Evolutionary conservation across 192 early-diverging fungal genomes (phyloP).

Genomic region (Coemansia sp.): DNA sequence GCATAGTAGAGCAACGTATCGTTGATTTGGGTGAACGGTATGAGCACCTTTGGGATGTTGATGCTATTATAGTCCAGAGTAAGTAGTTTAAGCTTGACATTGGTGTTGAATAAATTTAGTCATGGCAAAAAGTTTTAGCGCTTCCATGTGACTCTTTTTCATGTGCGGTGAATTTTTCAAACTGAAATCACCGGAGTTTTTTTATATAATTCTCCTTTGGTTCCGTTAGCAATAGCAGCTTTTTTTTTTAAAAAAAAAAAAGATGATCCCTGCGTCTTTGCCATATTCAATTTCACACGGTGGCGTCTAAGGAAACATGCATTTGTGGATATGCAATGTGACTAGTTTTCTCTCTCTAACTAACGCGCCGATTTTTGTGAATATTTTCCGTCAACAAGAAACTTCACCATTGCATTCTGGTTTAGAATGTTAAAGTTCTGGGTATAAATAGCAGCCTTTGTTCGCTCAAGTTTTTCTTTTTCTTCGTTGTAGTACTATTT

Average conservation of each 20-base stretch:
- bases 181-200: conserved; percentile 1
- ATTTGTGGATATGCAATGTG: conserved; percentile 4
- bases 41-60: too few relatives aligned
- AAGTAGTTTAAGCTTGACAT: too few relatives aligned
- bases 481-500: conserved; percentile 1
- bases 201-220: conserved; percentile 2
- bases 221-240: neutral
- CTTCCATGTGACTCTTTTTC: conserved; percentile 2
- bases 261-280: neutral
- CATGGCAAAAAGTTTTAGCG: too few relatives aligned
- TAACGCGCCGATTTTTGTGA: conserved; percentile 9
- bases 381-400: conserved; percentile 3
- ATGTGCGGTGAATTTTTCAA: conserved; percentile 9
- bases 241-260: neutral
- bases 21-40: too few relatives aligned
- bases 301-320: conserved; percentile 1
- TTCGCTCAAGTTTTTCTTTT: neutral
- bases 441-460: conserved; percentile 2
- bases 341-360: neutral
- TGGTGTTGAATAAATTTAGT: too few relatives aligned
- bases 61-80: too few relatives aligned
- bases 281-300: neutral
- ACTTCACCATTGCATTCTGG: neutral
- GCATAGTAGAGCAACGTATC: too few relatives aligned
- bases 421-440: neutral